Evolutionary conservation across 1,284 basidiomycete genomes (phyloP), one percentile per base, ranked within the genome.

Genomic region (Ganoderma leucocontextum): DNA sequence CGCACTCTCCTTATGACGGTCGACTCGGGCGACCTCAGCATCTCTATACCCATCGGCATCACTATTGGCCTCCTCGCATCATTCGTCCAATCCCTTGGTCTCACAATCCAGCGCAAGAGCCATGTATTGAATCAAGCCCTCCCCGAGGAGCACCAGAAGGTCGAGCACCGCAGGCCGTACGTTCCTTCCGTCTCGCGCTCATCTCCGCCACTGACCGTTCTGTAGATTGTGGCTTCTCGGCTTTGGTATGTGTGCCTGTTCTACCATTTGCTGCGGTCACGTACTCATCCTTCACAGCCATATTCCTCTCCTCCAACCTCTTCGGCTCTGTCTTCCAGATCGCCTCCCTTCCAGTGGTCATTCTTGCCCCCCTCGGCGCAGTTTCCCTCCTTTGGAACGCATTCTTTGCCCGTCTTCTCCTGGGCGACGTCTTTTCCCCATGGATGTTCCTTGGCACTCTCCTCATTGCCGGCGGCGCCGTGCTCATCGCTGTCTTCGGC

Each of bases 321-420:
- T 85, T 97, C 66, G 95, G 95, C n/a, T 96, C 95, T 1, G 83
- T 98, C 36, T 95, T 98, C 74, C 97, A 98, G 82, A 96, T 99
- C 64, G 96, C 95, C 7, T 95, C 96, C 0, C 86, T 99, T 12
- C 95, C 95, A 6, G 94, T 97, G 73, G 95, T 97, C 68, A 95
- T 97, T 67, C 91, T 97, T 60, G 95, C 94, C 1, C 96, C 96
- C 0, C 87, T 99, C 1, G 97, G 97, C 25, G 97, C 96, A 0
- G 94, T 94, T 44, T 96, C 95, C 8, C 88, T 99, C 41, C 87
- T 98, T 33, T 98, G 95, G 94, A 99, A 99, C 80, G 95, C 95
- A 3, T 90, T 98, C 75, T 96, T 98, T 73, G 96, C 96, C 12
- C 87, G 91, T 36, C 78, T 97, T 62, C 86, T 98, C 52, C 87